These are phyloP conservation scores for Pseudogymnoascus sp. DNA, from an alignment of 2,329 filamentous ascomycete genomes.

Conservation along the genomic window DNA sequence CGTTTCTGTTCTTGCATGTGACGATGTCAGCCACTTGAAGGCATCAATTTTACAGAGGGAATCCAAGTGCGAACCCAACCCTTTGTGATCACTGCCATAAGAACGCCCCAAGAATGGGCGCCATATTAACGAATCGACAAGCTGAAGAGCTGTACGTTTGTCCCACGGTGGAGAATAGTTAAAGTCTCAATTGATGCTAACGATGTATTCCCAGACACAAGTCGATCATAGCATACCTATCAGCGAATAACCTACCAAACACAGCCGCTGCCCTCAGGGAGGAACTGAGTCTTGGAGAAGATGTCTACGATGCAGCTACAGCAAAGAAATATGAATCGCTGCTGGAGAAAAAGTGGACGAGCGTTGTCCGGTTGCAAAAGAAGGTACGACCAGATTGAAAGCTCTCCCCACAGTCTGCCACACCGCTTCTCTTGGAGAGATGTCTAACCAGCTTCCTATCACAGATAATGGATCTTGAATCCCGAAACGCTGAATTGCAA, in stretches of 20 bases:
- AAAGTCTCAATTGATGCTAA: neutral
- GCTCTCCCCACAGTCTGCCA: neutral
- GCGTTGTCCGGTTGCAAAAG: conserved; percentile 87
- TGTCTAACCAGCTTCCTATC: conserved; percentile 28
- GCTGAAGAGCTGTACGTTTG: conserved; percentile 1
- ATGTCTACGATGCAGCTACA: conserved; percentile 66
- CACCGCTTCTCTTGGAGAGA: neutral
- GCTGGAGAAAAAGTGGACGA: conserved; percentile 98
- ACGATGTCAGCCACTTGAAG: neutral
- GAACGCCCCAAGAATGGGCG: neutral
- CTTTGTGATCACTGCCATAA: neutral
- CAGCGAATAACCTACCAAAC: conserved; percentile 61
- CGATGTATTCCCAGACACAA: conserved; percentile 60
- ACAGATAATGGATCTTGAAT: conserved; percentile 89
- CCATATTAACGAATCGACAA: conserved; percentile 5
- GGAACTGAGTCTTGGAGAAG: conserved; percentile 65
- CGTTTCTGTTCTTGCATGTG: neutral
- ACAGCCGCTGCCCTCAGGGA: conserved; percentile 64
- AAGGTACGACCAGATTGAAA: conserved; percentile 51
- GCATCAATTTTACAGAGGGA: conserved; percentile 3
- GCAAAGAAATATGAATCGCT: conserved; percentile 91
- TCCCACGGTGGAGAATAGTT: neutral
- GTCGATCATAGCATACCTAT: conserved; percentile 83
- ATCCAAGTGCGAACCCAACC: neutral
- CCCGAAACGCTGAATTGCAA: conserved; percentile 63